A percentile compares a stretch with the other conserved stretches of the same genome.
These are phyloP conservation scores for Chaetomiaceae sp. DNA, from an alignment of 2,329 filamentous ascomycete species.

Conservation along the genomic window DNA sequence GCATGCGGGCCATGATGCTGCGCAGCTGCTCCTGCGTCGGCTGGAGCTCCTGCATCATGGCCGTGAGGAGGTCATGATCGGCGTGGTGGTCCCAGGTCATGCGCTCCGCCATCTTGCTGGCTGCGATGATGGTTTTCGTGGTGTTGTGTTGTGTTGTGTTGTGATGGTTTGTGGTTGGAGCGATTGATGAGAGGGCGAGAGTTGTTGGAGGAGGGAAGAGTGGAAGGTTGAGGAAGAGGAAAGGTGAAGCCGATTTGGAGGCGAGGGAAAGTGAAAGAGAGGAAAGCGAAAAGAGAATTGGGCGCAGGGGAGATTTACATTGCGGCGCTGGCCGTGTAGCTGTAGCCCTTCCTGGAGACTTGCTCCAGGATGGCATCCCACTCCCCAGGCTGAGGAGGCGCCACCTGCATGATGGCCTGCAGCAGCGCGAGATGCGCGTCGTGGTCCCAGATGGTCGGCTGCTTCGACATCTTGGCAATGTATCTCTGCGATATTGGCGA, in stretches of 20 bases:
- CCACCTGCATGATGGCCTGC: constrained; percentile 33
- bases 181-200: not conserved
- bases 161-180: no score
- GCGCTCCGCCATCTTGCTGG: constrained; percentile 13
- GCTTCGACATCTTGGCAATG: constrained; percentile 18
- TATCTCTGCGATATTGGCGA: not conserved
- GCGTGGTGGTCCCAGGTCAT: constrained; percentile 29
- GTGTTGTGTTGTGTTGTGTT: no score
- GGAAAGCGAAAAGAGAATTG: not conserved
- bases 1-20: constrained; percentile 24
- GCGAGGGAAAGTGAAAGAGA: not conserved
- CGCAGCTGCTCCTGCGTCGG: constrained; percentile 27
- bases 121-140: not conserved
- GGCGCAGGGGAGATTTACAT: constrained; percentile 31
- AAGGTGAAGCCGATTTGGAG: not conserved
- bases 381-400: constrained; percentile 16
- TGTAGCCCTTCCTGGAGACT: constrained; percentile 34
- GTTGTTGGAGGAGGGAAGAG: not conserved
- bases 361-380: constrained; percentile 26
- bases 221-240: not conserved
- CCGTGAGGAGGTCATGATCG: constrained; percentile 30
- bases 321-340: constrained; percentile 39
- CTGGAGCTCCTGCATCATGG: constrained; percentile 22
- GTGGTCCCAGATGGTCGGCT: constrained; percentile 27
- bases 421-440: constrained; percentile 32